Conservation (phyloP, 2,329 filamentous ascomycete species). For the Alternaria tenuissima region DNA sequence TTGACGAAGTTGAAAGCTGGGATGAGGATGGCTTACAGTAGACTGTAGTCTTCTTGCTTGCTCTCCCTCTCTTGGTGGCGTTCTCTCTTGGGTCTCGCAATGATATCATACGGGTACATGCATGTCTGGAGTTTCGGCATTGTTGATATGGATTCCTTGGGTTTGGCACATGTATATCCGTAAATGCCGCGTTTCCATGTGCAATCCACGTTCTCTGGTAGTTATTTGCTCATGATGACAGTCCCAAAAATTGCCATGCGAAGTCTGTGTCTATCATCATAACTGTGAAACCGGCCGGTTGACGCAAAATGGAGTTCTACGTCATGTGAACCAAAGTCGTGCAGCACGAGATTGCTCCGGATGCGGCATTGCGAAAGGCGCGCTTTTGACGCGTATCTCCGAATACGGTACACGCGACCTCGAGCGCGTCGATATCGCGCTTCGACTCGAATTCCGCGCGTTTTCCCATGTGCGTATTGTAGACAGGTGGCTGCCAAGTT, state of each 20-base stretch:
- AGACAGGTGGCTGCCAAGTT: neutral
- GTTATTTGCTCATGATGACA: neutral
- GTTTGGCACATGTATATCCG: slow-evolving; percentile 23
- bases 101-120: slow-evolving; percentile 13
- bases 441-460: neutral
- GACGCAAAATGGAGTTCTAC: neutral
- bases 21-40: slow-evolving; percentile 62
- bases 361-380: neutral
- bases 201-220: slow-evolving; percentile 3
- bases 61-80: neutral
- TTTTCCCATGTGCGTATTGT: neutral
- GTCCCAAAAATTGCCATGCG: neutral
- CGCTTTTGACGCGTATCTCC: neutral
- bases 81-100: slow-evolving; percentile 2
- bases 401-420: neutral
- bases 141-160: slow-evolving; percentile 1
- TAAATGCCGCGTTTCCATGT: slow-evolving; percentile 10
- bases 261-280: neutral
- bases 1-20: slow-evolving; percentile 89
- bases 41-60: neutral
- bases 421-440: neutral
- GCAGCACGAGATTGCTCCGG: neutral
- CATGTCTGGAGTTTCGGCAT: slow-evolving; percentile 11
- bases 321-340: neutral
- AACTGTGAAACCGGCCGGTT: neutral